These are phyloP conservation scores for Cucumis hystrix DNA, from an alignment of 306 rosid species.

Conservation along the genomic window DNA sequence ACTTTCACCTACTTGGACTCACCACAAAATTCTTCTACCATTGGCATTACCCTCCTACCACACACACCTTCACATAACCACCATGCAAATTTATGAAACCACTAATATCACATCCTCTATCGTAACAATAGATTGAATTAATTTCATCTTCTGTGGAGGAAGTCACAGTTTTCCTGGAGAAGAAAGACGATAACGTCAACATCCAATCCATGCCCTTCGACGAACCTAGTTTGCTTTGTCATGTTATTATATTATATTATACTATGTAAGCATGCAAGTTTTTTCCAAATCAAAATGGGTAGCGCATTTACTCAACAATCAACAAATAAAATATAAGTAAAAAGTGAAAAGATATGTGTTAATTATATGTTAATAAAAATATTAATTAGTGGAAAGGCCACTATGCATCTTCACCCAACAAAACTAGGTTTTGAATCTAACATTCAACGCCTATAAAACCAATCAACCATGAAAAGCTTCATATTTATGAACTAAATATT, in stretches of 20 bases:
- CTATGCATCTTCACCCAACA: not conserved
- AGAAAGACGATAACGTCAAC: too few species aligned
- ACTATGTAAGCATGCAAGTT: not conserved
- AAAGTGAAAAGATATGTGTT: not conserved
- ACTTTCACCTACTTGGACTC: too few species aligned
- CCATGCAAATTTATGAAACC: too few species aligned
- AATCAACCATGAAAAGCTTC: not conserved
- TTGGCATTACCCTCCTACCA: too few species aligned
- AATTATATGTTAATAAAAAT: not conserved
- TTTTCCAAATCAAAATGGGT: not conserved
- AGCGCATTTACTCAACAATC: not conserved
- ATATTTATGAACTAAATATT: not conserved
- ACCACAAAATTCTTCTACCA: too few species aligned
- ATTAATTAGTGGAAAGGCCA: not conserved
- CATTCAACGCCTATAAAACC: not conserved
- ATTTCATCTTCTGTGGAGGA: too few species aligned
- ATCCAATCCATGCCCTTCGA: too few species aligned
- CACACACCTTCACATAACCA: too few species aligned
- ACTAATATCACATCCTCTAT: too few species aligned
- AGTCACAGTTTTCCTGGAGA: too few species aligned
- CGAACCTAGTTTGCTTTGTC: too few species aligned
- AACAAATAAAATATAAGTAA: not conserved
- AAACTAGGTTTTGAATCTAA: not conserved
- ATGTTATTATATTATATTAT: not conserved
- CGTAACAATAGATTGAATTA: too few species aligned